Evolutionary conservation across 805 yeast species (phyloP).

Genomic region (Sugiyamaella lignohabitans): DNA sequence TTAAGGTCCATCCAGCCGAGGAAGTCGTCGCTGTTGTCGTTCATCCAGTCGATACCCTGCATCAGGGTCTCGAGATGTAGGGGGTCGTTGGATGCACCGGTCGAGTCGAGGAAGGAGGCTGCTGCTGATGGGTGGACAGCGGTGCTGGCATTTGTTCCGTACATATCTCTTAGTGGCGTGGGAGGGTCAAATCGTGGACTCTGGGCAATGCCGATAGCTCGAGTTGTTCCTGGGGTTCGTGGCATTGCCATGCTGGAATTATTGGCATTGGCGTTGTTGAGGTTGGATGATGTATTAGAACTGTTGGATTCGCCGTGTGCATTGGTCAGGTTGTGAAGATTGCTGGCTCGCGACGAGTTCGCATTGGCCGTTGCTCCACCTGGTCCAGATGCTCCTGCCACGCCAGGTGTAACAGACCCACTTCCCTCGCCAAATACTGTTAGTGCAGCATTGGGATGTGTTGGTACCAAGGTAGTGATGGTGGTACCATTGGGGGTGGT

Average conservation of each 20-base stretch:
- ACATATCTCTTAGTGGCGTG: neutral
- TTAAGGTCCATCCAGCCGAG: conserved; percentile 79
- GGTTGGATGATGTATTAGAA: neutral
- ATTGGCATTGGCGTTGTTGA: neutral
- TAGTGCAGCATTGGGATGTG: conserved; percentile 16
- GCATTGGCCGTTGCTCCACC: too few relatives aligned
- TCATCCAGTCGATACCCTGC: conserved; percentile 81
- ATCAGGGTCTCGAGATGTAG: conserved; percentile 27
- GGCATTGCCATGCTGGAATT: neutral
- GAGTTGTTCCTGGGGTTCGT: neutral
- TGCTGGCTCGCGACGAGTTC: too few relatives aligned
- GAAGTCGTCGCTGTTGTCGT: conserved; percentile 76
- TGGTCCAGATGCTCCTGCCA: neutral
- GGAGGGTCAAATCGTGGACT: neutral
- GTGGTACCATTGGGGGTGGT: conserved; percentile 93
- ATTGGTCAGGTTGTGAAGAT: too few relatives aligned
- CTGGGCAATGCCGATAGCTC: neutral
- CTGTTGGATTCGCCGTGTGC: too few relatives aligned
- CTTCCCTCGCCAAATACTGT: conserved; percentile 7
- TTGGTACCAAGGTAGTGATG: conserved; percentile 80
- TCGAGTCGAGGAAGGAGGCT: conserved; percentile 20
- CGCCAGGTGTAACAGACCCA: neutral
- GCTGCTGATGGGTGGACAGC: neutral
- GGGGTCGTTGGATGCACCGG: conserved; percentile 24
- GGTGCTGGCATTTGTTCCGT: neutral